phyloP scores from a whole-genome alignment of 192 early-diverging fungal genomes.

The Mortierella claussenii region DNA sequence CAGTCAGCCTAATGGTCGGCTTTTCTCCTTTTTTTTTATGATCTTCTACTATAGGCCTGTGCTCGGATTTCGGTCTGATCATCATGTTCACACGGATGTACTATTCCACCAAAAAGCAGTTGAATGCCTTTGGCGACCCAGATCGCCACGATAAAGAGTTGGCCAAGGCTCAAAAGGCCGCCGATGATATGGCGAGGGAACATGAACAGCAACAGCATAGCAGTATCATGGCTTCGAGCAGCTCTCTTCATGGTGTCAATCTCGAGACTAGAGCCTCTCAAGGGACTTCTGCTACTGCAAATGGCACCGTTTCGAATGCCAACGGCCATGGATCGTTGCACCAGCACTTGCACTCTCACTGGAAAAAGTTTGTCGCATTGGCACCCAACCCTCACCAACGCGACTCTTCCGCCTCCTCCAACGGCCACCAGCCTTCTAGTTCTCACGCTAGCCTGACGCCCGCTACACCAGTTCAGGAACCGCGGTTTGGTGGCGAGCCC shows the following conservation, averaged over 20 bases:
- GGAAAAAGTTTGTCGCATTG: slow-evolving; percentile 38
- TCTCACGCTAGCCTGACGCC: slow-evolving; percentile 14
- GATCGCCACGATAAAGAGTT: slow-evolving; percentile 21
- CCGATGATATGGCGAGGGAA: slow-evolving; percentile 15
- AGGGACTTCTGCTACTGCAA: neutral
- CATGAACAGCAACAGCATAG: slow-evolving; percentile 9
- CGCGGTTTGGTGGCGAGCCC: slow-evolving; percentile 19
- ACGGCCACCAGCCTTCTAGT: neutral
- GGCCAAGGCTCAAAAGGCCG: slow-evolving; percentile 29
- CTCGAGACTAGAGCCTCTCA: slow-evolving; percentile 2
- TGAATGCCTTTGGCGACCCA: slow-evolving; percentile 17
- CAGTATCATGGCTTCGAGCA: neutral
- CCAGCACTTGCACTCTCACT: slow-evolving; percentile 18
- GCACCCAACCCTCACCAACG: slow-evolving; percentile 11
- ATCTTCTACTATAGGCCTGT: too few relatives aligned
- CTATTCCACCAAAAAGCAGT: slow-evolving; percentile 37
- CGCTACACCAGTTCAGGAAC: neutral
- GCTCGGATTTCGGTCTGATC: slow-evolving; percentile 49
- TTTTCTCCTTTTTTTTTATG: too few relatives aligned
- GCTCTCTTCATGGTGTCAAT: too few relatives aligned
- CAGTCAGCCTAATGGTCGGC: too few relatives aligned
- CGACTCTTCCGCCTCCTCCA: too few relatives aligned
- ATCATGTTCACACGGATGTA: slow-evolving; percentile 44
- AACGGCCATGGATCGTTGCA: slow-evolving; percentile 16
- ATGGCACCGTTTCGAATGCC: neutral